These are phyloP conservation scores for Francoa sonchifolia DNA, from an alignment of 441 rosid species.

Conservation along the genomic window DNA sequence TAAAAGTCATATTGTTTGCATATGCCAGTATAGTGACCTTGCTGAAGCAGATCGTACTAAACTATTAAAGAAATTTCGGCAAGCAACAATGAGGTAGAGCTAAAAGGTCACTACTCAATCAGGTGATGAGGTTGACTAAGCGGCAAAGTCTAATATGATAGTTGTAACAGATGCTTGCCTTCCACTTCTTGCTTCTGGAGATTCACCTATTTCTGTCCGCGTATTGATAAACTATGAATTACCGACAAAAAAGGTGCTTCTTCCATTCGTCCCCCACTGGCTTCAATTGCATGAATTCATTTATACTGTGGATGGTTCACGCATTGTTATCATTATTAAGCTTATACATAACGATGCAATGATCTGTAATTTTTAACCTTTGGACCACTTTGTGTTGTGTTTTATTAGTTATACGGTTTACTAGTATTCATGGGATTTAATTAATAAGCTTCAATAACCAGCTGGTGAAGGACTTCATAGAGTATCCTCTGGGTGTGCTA, in stretches of 20 bases:
- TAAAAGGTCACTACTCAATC: conserved; percentile 22
- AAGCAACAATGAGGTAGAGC: conserved; percentile 43
- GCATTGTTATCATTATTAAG: too few relatives aligned
- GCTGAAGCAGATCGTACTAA: conserved; percentile 44
- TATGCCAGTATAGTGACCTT: conserved; percentile 63
- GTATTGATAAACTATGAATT: conserved; percentile 77
- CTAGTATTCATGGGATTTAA: too few relatives aligned
- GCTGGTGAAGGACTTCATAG: too few relatives aligned
- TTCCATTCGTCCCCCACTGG: background rate
- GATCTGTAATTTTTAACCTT: too few relatives aligned
- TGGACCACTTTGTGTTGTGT: too few relatives aligned
- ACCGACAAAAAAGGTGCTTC: conserved; percentile 56
- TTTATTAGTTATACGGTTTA: too few relatives aligned
- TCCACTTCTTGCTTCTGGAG: conserved; percentile 54
- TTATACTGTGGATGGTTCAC: background rate
- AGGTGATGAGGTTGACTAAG: conserved; percentile 25
- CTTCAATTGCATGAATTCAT: background rate
- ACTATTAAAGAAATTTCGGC: conserved; percentile 49
- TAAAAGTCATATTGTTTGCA: too few relatives aligned
- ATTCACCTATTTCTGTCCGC: conserved; percentile 43
- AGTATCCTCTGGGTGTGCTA: too few relatives aligned
- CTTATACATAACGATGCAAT: too few relatives aligned
- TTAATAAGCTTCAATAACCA: too few relatives aligned
- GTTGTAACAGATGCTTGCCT: conserved; percentile 80
- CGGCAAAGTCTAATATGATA: conserved; percentile 44